phyloP scores from a whole-genome alignment of 2,329 filamentous ascomycete genomes.

The Arachnomyces sp. region DNA sequence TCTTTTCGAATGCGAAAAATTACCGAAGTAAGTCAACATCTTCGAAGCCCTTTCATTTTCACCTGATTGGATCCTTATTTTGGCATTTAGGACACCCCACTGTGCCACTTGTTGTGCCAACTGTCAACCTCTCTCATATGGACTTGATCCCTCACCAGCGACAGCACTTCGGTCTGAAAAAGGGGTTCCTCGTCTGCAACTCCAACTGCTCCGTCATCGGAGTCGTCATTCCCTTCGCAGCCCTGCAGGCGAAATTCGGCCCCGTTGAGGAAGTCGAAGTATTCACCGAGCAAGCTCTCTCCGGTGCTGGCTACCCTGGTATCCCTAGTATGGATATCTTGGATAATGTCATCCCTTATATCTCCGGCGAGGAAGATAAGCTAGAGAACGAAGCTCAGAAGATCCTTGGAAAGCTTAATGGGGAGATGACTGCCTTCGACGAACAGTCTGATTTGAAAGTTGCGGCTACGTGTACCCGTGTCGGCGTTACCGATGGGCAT shows the following conservation, averaged over 20 bases:
- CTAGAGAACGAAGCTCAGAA: conserved; percentile 91
- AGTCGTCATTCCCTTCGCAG: conserved; percentile 88
- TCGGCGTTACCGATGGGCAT: conserved; percentile 91
- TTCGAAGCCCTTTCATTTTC: too few species aligned
- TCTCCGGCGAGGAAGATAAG: conserved; percentile 91
- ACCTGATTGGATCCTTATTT: too few species aligned
- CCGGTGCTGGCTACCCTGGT: conserved; percentile 64
- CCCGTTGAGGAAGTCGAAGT: conserved; percentile 69
- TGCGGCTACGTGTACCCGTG: conserved; percentile 83
- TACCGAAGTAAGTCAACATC: conserved; percentile 50
- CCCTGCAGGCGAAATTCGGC: conserved; percentile 78
- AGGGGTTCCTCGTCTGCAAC: conserved; percentile 94
- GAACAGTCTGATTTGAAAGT: conserved; percentile 69
- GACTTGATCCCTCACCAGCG: conserved; percentile 85
- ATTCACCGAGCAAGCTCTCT: conserved; percentile 91
- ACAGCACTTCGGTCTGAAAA: conserved; percentile 61
- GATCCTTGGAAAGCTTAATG: conserved; percentile 73
- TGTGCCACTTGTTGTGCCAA: conserved; percentile 89
- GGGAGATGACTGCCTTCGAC: conserved; percentile 63
- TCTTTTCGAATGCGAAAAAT: conserved; percentile 98
- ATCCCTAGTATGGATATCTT: conserved; percentile 92
- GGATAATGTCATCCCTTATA: conserved; percentile 93
- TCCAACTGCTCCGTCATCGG: conserved; percentile 97
- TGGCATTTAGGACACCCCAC: too few species aligned
- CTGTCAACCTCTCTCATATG: conserved; percentile 84